Evolutionary conservation across 306 rosid genomes (phyloP).

Genomic region (Astragalus membranaceus): DNA sequence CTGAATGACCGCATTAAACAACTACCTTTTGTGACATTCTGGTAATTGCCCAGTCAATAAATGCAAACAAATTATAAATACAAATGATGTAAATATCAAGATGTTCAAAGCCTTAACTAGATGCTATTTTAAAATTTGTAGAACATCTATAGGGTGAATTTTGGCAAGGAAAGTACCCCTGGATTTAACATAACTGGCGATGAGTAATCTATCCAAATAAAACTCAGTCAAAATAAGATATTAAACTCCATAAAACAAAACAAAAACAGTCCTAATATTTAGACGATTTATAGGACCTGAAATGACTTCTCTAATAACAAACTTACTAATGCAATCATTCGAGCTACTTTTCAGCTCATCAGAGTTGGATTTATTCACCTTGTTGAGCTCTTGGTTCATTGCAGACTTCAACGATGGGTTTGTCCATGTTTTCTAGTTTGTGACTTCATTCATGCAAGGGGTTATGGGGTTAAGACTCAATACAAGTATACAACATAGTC

Average conservation of each 20-base stretch:
- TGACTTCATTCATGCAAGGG: neutral
- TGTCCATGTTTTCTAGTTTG: neutral
- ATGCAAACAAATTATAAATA: no score
- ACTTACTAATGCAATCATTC: neutral
- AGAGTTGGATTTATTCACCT: neutral
- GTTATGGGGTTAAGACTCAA: neutral
- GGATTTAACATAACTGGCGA: neutral
- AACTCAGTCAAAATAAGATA: neutral
- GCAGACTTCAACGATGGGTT: neutral
- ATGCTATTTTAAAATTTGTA: neutral
- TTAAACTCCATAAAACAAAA: neutral
- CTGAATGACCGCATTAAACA: neutral
- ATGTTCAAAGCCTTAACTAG: neutral
- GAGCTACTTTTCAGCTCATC: neutral
- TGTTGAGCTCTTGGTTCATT: neutral
- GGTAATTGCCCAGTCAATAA: neutral
- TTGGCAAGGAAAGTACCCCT: neutral
- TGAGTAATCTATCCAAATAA: neutral
- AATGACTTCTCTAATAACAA: slow-evolving; percentile 3
- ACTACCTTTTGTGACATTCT: slow-evolving; percentile 1
- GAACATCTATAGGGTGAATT: neutral
- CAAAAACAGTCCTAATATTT: neutral
- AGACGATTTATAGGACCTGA: neutral
- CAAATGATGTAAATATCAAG: no score
- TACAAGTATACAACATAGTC: no score